These are phyloP conservation scores for Keithomyces neogunnii DNA, from an alignment of 2,329 filamentous ascomycete species.

Conservation along the genomic window DNA sequence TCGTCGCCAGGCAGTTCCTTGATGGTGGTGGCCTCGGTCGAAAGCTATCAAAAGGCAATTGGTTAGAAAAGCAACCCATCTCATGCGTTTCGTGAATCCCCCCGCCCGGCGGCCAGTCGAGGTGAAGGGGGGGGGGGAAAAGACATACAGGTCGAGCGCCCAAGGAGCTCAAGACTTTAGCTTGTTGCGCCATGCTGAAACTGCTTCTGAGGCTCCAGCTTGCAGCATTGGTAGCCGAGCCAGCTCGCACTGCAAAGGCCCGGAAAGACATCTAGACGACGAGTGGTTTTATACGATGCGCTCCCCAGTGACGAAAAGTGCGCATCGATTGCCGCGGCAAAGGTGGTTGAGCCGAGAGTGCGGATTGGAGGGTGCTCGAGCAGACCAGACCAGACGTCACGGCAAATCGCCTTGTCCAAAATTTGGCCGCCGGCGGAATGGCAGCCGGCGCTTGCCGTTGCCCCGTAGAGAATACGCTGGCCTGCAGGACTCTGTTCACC, in stretches of 20 bases:
- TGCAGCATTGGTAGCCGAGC: conserved; percentile 37
- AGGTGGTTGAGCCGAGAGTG: conserved; percentile 10
- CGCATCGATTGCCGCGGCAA: conserved; percentile 23
- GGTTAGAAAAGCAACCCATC: conserved; percentile 1
- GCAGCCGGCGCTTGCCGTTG: conserved; percentile 3
- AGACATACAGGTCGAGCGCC: conserved; percentile 22
- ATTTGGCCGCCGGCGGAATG: neutral
- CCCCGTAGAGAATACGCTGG: too few relatives aligned
- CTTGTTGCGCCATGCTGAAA: conserved; percentile 68
- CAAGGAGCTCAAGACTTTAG: conserved; percentile 58
- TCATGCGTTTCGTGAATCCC: conserved; percentile 4
- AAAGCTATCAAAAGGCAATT: conserved; percentile 18
- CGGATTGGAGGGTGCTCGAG: neutral
- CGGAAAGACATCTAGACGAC: conserved; percentile 46
- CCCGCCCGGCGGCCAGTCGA: neutral
- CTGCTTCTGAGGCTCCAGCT: conserved; percentile 32
- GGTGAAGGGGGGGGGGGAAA: neutral
- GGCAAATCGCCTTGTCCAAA: neutral
- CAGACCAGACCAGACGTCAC: neutral
- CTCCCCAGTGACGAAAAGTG: conserved; percentile 21
- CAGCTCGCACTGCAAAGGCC: conserved; percentile 44
- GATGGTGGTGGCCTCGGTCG: conserved; percentile 26
- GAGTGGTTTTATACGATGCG: conserved; percentile 17
- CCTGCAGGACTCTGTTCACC: too few relatives aligned
- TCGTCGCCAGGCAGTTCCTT: conserved; percentile 61